These are phyloP conservation scores for Rhynchospora tenuis DNA, from an alignment of 176 grass and related monocot genomes.

Conservation along the genomic window DNA sequence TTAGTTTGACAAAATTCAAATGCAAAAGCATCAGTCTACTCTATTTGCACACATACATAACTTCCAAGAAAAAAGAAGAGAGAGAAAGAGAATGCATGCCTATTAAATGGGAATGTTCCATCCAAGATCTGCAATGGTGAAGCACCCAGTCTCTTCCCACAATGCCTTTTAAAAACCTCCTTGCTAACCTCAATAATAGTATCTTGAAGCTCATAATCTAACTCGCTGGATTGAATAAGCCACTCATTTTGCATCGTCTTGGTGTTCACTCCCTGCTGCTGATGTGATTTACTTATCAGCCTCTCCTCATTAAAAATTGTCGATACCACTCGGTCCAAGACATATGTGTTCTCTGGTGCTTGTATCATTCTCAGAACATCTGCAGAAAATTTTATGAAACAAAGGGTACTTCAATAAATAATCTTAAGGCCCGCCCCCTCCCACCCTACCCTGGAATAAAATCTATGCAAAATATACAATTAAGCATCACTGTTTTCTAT, in stretches of 20 bases:
- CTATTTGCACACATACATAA: not conserved
- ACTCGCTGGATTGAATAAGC: conserved; percentile 15
- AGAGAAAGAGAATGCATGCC: conserved; percentile 35
- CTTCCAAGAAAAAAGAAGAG: conserved; percentile 19
- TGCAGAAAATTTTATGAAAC: conserved; percentile 38
- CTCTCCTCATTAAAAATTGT: conserved; percentile 84
- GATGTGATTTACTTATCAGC: conserved; percentile 50
- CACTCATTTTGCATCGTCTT: conserved; percentile 40
- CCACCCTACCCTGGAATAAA: not conserved
- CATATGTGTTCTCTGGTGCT: conserved; percentile 79
- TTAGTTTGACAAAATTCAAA: not conserved
- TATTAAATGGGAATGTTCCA: conserved; percentile 47
- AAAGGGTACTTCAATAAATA: not conserved
- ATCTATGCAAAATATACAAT: not conserved
- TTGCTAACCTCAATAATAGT: conserved; percentile 76
- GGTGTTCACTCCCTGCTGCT: conserved; percentile 46
- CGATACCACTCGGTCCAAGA: conserved; percentile 87
- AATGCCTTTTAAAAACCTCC: conserved; percentile 89
- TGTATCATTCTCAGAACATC: conserved; percentile 97
- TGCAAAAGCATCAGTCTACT: not conserved
- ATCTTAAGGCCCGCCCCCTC: not conserved
- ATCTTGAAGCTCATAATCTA: conserved; percentile 73
- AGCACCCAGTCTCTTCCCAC: conserved; percentile 84
- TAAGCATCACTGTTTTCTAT: not conserved
- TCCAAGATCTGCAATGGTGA: conserved; percentile 68